These are phyloP conservation scores for Parafenestella ontariensis DNA, from an alignment of 2,329 filamentous ascomycete genomes.

Conservation along the genomic window DNA sequence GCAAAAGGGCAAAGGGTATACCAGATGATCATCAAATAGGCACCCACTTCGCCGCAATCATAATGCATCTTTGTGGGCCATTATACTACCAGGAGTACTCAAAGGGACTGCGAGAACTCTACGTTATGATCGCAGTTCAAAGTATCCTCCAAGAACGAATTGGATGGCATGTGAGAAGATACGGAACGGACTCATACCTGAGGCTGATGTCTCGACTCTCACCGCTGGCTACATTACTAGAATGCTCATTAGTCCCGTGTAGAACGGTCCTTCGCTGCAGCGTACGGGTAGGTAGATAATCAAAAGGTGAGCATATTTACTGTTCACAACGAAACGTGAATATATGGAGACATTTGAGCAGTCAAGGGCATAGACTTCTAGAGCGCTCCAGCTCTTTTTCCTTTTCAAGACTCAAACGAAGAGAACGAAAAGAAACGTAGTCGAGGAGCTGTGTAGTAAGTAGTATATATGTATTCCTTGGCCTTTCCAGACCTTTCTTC, in stretches of 20 bases:
- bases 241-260: background rate
- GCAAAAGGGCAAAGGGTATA: too few relatives aligned
- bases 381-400: too few relatives aligned
- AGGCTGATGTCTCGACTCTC: slow-evolving; percentile 24
- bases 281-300: background rate
- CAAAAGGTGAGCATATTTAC: too few relatives aligned
- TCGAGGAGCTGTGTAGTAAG: too few relatives aligned
- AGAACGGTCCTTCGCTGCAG: background rate
- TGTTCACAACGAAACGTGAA: too few relatives aligned
- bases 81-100: slow-evolving; percentile 27
- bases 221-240: slow-evolving; percentile 19
- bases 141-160: slow-evolving; percentile 36
- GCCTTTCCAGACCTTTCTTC: too few relatives aligned
- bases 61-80: background rate
- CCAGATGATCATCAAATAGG: background rate
- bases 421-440: too few relatives aligned
- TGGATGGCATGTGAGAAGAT: slow-evolving; percentile 17
- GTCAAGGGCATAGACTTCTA: too few relatives aligned
- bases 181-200: slow-evolving; percentile 22
- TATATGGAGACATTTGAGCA: too few relatives aligned
- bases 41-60: background rate
- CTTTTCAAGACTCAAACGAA: too few relatives aligned
- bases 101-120: slow-evolving; percentile 40
- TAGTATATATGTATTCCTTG: too few relatives aligned
- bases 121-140: slow-evolving; percentile 40